Evolutionary conservation across 2,329 filamentous ascomycete genomes (phyloP).

Genomic region (Reticulascus tulasneorum): DNA sequence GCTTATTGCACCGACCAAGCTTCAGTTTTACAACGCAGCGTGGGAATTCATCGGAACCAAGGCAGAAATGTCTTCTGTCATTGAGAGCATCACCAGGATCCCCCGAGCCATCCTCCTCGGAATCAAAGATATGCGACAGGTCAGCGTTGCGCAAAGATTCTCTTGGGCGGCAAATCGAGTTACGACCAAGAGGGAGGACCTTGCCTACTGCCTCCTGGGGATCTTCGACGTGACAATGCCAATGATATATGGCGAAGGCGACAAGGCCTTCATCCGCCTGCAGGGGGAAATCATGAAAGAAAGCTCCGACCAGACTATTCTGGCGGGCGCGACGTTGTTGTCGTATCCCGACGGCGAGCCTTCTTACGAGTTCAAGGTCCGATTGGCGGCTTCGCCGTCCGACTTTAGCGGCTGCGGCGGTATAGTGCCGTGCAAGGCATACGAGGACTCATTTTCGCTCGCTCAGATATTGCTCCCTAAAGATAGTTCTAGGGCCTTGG

Average conservation of each 20-base stretch:
- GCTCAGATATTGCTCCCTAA: too few relatives aligned
- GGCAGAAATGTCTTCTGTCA: conserved; percentile 7
- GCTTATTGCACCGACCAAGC: conserved; percentile 15
- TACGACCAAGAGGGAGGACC: conserved; percentile 11
- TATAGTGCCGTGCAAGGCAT: too few relatives aligned
- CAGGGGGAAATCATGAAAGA: conserved; percentile 25
- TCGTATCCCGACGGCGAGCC: too few relatives aligned
- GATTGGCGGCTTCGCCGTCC: too few relatives aligned
- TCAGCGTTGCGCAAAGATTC: conserved; percentile 15
- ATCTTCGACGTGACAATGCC: conserved; percentile 15
- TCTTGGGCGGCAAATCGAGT: conserved; percentile 12
- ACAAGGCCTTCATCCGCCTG: conserved; percentile 21
- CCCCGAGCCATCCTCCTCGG: too few relatives aligned
- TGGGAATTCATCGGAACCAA: conserved; percentile 19
- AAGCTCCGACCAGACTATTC: conserved; percentile 28
- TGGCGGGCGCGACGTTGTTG: too few relatives aligned
- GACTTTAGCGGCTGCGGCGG: too few relatives aligned
- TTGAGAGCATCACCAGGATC: conserved; percentile 26
- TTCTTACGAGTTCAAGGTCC: too few relatives aligned
- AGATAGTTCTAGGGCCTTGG: too few relatives aligned
- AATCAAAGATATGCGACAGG: too few relatives aligned
- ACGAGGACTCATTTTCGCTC: too few relatives aligned
- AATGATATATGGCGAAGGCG: conserved; percentile 17
- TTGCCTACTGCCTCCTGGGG: conserved; percentile 14
- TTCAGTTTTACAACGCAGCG: conserved; percentile 17